Conservation (phyloP, 1,139 yeast genomes). For the Kurtzmaniella quercitrusa region DNA sequence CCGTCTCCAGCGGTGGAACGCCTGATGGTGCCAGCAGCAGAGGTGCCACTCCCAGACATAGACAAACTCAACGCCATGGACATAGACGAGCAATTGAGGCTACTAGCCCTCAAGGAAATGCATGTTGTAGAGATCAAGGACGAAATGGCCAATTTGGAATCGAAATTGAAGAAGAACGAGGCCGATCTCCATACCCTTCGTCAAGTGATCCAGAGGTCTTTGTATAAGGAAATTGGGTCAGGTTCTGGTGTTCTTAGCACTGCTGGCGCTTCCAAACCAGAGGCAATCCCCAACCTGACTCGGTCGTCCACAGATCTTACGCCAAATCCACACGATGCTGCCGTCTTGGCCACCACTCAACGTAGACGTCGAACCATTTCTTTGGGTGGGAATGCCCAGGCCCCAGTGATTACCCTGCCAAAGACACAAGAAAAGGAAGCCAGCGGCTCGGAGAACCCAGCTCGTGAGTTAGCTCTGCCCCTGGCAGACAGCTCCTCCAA, state of each 20-base stretch:
- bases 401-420: neutral
- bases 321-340: constrained; percentile 1
- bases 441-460: no score
- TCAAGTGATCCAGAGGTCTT: constrained; percentile 35
- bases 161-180: constrained; percentile 37
- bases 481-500: constrained; percentile 1
- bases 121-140: constrained; percentile 54
- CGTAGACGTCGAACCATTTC: constrained; percentile 2
- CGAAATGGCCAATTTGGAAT: constrained; percentile 31
- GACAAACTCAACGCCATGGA: constrained; percentile 29
- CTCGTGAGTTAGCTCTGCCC: constrained; percentile 2
- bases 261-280: neutral
- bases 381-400: neutral
- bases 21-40: constrained; percentile 21
- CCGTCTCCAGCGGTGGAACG: constrained; percentile 1
- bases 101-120: constrained; percentile 62
- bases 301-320: neutral
- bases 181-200: constrained; percentile 43
- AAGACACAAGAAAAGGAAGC: neutral
- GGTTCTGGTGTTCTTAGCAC: neutral
- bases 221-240: constrained; percentile 29
- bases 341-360: neutral
- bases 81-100: constrained; percentile 52
- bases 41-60: constrained; percentile 29
- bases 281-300: neutral